phyloP scores from a whole-genome alignment of 345 rosid species.

The Punica granatum region DNA sequence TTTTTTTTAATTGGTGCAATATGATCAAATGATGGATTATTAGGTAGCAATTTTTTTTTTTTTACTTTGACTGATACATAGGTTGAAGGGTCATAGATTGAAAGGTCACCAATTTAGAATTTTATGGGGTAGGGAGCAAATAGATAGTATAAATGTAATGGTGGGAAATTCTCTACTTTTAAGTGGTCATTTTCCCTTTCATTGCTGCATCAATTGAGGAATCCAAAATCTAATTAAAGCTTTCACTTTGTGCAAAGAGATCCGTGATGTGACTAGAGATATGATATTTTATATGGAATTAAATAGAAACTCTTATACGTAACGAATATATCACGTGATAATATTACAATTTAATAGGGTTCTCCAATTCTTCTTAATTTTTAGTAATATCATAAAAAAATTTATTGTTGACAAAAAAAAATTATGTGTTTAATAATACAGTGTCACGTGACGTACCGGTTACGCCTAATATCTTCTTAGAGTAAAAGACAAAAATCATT shows the following conservation, averaged over 20 bases:
- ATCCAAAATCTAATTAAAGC: neutral
- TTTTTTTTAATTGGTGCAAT: neutral
- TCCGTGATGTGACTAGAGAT: constrained; percentile 9
- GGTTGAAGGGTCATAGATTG: too few species aligned
- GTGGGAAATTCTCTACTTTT: constrained; percentile 1
- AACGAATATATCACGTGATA: too few species aligned
- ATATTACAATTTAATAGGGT: too few species aligned
- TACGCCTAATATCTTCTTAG: too few species aligned
- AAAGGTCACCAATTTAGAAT: neutral
- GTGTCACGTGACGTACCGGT: too few species aligned
- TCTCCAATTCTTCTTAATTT: too few species aligned
- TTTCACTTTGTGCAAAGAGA: neutral
- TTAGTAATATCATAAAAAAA: too few species aligned
- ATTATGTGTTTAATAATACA: too few species aligned
- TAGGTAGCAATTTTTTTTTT: neutral
- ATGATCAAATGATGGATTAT: neutral
- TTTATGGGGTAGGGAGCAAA: neutral
- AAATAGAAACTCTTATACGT: too few species aligned
- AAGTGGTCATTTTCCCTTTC: neutral
- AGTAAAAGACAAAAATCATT: too few species aligned
- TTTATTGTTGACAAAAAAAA: too few species aligned
- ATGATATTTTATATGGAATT: neutral
- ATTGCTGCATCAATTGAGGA: constrained; percentile 13
- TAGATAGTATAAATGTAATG: neutral
- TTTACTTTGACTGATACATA: too few species aligned